Percentiles rank a stretch among this genome's conserved stretches.
phyloP scores from a whole-genome alignment of 441 rosid species.

The Adansonia madagascariensis region DNA sequence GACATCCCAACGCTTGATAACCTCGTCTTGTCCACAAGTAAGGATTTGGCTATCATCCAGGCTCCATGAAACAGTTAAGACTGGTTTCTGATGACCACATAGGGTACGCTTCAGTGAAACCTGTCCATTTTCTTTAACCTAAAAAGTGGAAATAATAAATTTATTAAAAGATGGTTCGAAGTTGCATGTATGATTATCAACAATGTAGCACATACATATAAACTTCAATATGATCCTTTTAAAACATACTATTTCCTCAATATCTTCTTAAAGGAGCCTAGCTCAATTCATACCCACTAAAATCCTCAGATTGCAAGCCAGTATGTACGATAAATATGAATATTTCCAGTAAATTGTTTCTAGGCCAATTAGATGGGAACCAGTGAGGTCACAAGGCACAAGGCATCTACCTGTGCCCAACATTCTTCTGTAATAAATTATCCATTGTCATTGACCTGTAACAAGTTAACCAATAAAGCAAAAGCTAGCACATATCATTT shows the following conservation, averaged over 20 bases:
- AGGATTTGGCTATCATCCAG: constrained; percentile 62
- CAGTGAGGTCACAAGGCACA: background rate
- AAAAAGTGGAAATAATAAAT: constrained; percentile 11
- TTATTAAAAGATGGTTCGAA: constrained; percentile 10
- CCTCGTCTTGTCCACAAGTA: constrained; percentile 71
- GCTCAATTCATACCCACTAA: background rate
- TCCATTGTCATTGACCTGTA: background rate
- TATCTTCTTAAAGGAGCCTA: background rate
- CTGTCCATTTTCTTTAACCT: constrained; percentile 59
- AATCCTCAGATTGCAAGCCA: background rate
- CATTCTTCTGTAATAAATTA: background rate
- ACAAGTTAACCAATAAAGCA: background rate
- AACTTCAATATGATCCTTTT: background rate
- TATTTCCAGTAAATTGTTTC: background rate
- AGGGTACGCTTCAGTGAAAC: constrained; percentile 60
- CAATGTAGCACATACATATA: background rate
- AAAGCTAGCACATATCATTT: background rate
- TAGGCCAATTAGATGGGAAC: background rate
- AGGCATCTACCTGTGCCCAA: background rate
- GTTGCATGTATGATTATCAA: background rate
- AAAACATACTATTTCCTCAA: background rate
- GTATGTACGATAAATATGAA: background rate
- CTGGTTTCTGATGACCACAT: constrained; percentile 66
- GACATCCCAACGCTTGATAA: constrained; percentile 65
- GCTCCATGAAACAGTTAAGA: constrained; percentile 69